A percentile compares a stretch with the other conserved stretches of the same genome.
Conservation (phyloP, 345 rosid species). For the Cardamine chenopodiifolia region DNA sequence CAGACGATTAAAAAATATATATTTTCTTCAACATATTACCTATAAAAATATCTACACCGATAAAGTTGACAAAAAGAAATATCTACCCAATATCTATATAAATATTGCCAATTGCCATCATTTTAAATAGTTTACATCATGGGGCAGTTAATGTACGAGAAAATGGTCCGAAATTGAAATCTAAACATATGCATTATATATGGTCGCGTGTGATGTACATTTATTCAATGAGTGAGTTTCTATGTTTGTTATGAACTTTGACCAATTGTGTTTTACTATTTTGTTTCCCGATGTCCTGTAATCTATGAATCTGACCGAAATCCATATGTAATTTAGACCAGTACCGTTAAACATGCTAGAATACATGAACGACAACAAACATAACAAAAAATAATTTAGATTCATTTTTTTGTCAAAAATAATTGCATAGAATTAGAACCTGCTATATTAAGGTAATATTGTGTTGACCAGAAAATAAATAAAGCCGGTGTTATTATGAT, state of each 20-base stretch:
- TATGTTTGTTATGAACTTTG: conserved; percentile 5
- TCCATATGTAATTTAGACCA: neutral
- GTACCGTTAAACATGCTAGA: neutral
- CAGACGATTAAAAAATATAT: neutral
- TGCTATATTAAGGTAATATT: neutral
- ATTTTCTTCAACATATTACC: neutral
- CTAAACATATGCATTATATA: conserved; percentile 15
- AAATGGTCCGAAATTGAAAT: conserved; percentile 31
- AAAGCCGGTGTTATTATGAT: neutral
- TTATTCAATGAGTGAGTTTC: neutral
- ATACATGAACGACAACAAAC: too few relatives aligned
- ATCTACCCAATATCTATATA: neutral
- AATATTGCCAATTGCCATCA: neutral
- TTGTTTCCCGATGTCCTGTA: neutral
- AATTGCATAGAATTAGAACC: neutral
- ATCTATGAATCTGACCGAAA: neutral
- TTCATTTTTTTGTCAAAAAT: too few relatives aligned
- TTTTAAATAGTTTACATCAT: neutral
- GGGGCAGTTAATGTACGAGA: conserved; percentile 9
- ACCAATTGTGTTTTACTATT: neutral
- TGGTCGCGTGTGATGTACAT: conserved; percentile 11
- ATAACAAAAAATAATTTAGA: too few relatives aligned
- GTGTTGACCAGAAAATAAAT: neutral
- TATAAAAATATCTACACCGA: neutral
- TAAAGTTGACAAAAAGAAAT: neutral